Evolutionary conservation across 345 rosid genomes (phyloP).

Genomic region (Dimocarpus longan): DNA sequence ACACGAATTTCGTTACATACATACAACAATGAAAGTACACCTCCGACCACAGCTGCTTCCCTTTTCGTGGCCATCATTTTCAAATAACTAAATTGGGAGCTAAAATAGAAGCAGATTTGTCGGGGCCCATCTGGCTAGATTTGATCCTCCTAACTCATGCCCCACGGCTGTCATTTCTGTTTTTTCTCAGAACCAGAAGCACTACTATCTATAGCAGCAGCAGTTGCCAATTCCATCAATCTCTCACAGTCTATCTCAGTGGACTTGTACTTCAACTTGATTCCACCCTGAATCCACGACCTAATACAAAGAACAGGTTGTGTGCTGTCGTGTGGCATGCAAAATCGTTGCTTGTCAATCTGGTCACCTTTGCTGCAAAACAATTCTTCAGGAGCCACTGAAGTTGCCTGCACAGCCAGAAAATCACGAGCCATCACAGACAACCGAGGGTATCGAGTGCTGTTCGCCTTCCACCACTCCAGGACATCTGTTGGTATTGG

Average conservation of each 20-base stretch:
- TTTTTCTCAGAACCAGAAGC: slow-evolving; percentile 53
- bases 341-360: slow-evolving; percentile 62
- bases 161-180: slow-evolving; percentile 33
- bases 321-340: slow-evolving; percentile 74
- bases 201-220: slow-evolving; percentile 43
- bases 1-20: slow-evolving; percentile 19
- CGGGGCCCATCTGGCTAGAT: not conserved
- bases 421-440: slow-evolving; percentile 90
- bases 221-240: slow-evolving; percentile 76
- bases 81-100: not conserved
- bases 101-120: slow-evolving; percentile 11
- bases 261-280: slow-evolving; percentile 71
- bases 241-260: slow-evolving; percentile 80
- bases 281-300: slow-evolving; percentile 82
- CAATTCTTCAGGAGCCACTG: slow-evolving; percentile 74
- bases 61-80: not conserved
- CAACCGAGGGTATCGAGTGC: slow-evolving; percentile 81
- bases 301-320: slow-evolving; percentile 75
- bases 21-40: slow-evolving; percentile 22
- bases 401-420: slow-evolving; percentile 80
- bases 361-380: slow-evolving; percentile 79
- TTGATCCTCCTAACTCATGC: slow-evolving; percentile 3
- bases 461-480: slow-evolving; percentile 95
- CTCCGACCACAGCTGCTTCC: not conserved
- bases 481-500: slow-evolving; percentile 83